Evolutionary conservation across 306 rosid species (phyloP).

Genomic region (Begonia loranthoides): DNA sequence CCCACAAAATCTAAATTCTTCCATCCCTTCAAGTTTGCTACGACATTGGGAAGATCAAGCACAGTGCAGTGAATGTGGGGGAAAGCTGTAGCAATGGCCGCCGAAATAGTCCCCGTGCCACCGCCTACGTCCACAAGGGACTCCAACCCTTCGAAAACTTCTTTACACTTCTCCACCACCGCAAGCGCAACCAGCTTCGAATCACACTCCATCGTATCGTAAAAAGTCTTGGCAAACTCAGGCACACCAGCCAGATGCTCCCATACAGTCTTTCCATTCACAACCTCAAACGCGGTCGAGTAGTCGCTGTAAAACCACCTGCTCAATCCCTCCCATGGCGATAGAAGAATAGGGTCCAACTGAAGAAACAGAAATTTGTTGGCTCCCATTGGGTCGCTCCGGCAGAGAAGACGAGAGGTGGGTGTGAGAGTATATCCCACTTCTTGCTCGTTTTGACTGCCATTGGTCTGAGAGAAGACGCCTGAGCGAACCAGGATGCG

Average conservation of each 20-base stretch:
- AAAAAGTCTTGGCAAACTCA: conserved; percentile 1
- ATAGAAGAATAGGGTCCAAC: conserved; percentile 10
- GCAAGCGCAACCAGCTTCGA: conserved; percentile 1
- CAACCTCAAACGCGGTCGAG: background rate
- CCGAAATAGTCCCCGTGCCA: conserved; percentile 23
- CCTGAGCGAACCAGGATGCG: conserved; percentile 21
- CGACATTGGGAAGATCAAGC: conserved; percentile 24
- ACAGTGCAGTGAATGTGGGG: conserved; percentile 22
- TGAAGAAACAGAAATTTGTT: conserved; percentile 4
- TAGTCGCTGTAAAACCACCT: background rate
- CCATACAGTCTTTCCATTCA: conserved; percentile 13
- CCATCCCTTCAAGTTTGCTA: conserved; percentile 8
- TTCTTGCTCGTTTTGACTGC: conserved; percentile 4
- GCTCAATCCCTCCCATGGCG: conserved; percentile 9
- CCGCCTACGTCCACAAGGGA: conserved; percentile 39
- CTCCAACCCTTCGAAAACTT: conserved; percentile 19
- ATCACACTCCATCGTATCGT: conserved; percentile 23
- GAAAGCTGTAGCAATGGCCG: conserved; percentile 17
- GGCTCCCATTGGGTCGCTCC: conserved; percentile 16
- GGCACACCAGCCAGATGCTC: conserved; percentile 7
- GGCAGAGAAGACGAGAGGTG: conserved; percentile 19
- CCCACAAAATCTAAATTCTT: conserved; percentile 7
- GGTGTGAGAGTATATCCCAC: conserved; percentile 20
- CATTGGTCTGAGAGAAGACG: conserved; percentile 14
- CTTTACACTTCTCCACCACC: conserved; percentile 9